These are phyloP conservation scores for Platanthera guangdongensis DNA, from an alignment of 106 monocot species.

Conservation along the genomic window DNA sequence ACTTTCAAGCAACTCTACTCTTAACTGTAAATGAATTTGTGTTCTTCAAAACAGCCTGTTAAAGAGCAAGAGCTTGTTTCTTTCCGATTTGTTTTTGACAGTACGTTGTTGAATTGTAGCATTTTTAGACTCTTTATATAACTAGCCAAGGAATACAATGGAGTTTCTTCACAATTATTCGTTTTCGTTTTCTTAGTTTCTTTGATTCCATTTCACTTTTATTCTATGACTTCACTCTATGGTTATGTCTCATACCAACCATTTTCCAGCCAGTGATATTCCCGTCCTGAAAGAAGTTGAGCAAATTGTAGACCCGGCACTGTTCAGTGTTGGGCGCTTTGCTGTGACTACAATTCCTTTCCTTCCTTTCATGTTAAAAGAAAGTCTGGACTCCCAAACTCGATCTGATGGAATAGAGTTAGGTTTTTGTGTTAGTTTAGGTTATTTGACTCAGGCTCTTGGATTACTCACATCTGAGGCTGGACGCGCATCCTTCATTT, in stretches of 20 bases:
- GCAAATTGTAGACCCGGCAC: constrained; percentile 59
- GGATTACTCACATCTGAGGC: constrained; percentile 82
- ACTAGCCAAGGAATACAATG: too few species aligned
- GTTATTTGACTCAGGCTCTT: constrained; percentile 53
- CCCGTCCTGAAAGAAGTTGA: constrained; percentile 82
- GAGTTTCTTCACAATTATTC: too few species aligned
- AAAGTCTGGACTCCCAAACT: constrained; percentile 30
- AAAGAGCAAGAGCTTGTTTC: too few species aligned
- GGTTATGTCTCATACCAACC: neutral
- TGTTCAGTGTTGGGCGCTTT: constrained; percentile 77
- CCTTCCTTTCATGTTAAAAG: constrained; percentile 48
- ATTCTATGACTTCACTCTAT: neutral
- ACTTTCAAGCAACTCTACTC: too few species aligned
- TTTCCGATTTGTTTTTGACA: too few species aligned
- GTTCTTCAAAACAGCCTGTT: too few species aligned
- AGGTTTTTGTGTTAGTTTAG: constrained; percentile 77
- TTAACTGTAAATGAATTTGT: too few species aligned
- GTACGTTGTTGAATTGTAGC: too few species aligned
- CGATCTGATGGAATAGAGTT: constrained; percentile 60
- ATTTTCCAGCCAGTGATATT: constrained; percentile 69
- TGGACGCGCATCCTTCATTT: constrained; percentile 74
- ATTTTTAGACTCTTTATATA: too few species aligned
- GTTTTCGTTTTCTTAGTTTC: too few species aligned
- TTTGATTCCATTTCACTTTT: neutral
- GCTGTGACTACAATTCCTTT: constrained; percentile 51